phyloP scores from a whole-genome alignment of 306 rosid species.

The Begonia fuchsioides region DNA sequence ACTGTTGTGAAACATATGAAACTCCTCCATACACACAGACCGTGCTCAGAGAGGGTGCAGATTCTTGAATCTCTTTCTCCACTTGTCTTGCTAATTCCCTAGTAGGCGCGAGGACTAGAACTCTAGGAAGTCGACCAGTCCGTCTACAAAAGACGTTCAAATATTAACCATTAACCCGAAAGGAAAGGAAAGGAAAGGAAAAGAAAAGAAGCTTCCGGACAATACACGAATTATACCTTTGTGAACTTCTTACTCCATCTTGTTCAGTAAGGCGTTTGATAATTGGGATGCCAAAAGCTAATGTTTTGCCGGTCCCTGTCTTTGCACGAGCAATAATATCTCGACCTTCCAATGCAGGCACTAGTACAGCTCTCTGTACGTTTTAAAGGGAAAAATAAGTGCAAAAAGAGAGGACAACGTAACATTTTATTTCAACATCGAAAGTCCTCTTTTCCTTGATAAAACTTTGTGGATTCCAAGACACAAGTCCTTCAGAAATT shows the following conservation, averaged over 20 bases:
- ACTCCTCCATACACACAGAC: constrained; percentile 97
- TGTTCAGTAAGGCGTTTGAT: constrained; percentile 51
- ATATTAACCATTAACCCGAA: neutral
- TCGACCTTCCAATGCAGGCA: constrained; percentile 84
- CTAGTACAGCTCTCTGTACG: constrained; percentile 76
- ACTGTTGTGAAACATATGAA: constrained; percentile 68
- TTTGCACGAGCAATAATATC: constrained; percentile 95
- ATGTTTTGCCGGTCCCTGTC: constrained; percentile 94
- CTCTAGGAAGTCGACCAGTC: constrained; percentile 62
- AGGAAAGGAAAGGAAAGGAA: neutral
- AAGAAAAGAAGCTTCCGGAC: neutral
- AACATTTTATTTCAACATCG: too few relatives aligned
- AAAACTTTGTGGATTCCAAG: too few relatives aligned
- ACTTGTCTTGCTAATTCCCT: constrained; percentile 96
- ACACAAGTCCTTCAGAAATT: too few relatives aligned
- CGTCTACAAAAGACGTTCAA: constrained; percentile 31
- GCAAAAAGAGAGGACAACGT: neutral
- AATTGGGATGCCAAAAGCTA: constrained; percentile 90
- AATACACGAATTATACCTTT: constrained; percentile 27
- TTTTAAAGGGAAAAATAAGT: neutral
- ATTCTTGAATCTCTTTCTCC: constrained; percentile 91
- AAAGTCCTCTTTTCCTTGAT: too few relatives aligned
- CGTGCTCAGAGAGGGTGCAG: constrained; percentile 76
- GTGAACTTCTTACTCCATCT: constrained; percentile 30
- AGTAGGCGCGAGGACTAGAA: constrained; percentile 85